Base-by-base conservation (phyloP, 257 asterid species). In the Avicennia marina region DNA sequence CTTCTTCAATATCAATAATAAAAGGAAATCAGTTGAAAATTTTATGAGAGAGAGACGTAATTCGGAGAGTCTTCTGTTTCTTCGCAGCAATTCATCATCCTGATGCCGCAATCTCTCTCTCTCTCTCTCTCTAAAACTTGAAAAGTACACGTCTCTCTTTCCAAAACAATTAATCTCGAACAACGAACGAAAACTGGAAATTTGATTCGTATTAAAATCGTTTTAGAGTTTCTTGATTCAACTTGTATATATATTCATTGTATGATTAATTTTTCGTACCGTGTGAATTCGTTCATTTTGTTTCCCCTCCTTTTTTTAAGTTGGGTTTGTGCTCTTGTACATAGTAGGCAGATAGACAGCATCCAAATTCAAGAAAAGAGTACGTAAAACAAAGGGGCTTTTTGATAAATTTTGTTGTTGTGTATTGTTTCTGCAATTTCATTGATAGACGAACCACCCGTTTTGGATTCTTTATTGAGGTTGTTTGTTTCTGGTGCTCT, bases 1-100 rank as follows among this genome's bases (percentile, higher is more conserved):
- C 64, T 58, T 64, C 50, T 51, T 58, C 44, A 27, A 18, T 57
- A 50, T 54, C 5, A 43, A 43, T 4, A 4, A 36, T 5, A 15
- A 16, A 64, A 11, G n/a, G n/a, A n/a, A n/a, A n/a, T n/a, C n/a
- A n/a, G n/a, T n/a, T n/a, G n/a, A 49, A 52, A 56, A 63, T 11
- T 25, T 26, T 31, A 26, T 57, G 60, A 50, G 72, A 79, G 27
- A 66, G 81, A 81, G 86, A 78, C 85, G 89, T 74, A 57, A 74
- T 68, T 66, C 31, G 60, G 62, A 66, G 65, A 56, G 60, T 26
- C 62, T 56, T 63, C 56, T 62, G 27, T 74, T 71, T 69, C 57
- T 44, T 69, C 72, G n/a, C n/a, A n/a, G n/a, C 11, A 43, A 50
- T 79, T 81, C 87, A 68, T 76, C 80, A 72, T 72, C 84, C 66